These are phyloP conservation scores for Tetraselmis striata DNA, from an alignment of 139 green algal genomes.

Conservation along the genomic window DNA sequence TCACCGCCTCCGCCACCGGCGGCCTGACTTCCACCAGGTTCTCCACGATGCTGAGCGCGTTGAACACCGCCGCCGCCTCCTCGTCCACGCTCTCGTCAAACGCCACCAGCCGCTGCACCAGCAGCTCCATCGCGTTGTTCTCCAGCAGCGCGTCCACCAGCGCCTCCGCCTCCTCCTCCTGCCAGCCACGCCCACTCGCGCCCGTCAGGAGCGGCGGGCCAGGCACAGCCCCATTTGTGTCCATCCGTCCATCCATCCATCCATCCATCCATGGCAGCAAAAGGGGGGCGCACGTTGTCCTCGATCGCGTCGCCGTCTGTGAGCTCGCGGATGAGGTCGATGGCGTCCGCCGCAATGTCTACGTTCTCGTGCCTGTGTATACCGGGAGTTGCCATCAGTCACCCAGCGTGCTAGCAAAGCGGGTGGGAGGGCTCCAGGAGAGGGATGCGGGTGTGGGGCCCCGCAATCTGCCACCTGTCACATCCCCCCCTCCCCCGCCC, in stretches of 20 bases:
- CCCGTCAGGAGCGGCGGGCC: background rate
- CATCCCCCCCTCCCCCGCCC: no score
- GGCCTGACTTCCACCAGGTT: slow-evolving; percentile 81
- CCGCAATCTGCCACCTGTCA: no score
- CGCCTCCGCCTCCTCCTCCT: slow-evolving; percentile 50
- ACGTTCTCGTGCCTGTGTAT: slow-evolving; percentile 94
- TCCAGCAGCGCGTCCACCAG: slow-evolving; percentile 71
- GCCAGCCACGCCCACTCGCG: background rate
- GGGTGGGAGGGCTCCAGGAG: no score
- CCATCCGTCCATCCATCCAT: slow-evolving; percentile 4
- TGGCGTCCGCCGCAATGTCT: slow-evolving; percentile 73
- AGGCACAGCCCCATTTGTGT: background rate
- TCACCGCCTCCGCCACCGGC: slow-evolving; percentile 33
- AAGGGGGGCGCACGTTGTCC: slow-evolving; percentile 30
- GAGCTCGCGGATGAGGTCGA: slow-evolving; percentile 81
- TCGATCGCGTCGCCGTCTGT: slow-evolving; percentile 78
- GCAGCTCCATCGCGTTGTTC: slow-evolving; percentile 55
- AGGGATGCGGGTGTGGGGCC: no score
- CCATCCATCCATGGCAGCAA: slow-evolving; percentile 10
- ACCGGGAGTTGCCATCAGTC: no score
- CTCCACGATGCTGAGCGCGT: slow-evolving; percentile 74
- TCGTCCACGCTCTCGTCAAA: slow-evolving; percentile 64
- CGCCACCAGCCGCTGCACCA: slow-evolving; percentile 56
- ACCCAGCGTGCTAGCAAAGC: no score
- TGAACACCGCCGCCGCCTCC: slow-evolving; percentile 67